phyloP scores from a whole-genome alignment of 352 stramenopile species.

The Phytophthora litchii region DNA sequence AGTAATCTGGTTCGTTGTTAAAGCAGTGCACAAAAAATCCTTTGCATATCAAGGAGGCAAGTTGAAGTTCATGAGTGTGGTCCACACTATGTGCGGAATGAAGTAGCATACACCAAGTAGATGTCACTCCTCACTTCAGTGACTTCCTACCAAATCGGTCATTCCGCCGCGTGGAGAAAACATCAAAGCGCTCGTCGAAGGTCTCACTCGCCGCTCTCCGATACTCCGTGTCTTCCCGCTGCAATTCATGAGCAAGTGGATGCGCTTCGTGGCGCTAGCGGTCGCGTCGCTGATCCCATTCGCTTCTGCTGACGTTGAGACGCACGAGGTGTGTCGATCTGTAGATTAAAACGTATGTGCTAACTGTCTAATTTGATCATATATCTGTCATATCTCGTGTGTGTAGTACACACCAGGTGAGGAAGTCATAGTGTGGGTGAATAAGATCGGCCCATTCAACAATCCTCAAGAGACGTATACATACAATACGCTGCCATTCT shows the following conservation, averaged over 20 bases:
- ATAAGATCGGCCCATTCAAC: constrained; percentile 97
- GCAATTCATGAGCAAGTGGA: constrained; percentile 31
- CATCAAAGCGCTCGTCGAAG: neutral
- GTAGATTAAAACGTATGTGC: no score
- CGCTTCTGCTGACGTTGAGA: constrained; percentile 52
- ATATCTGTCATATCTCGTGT: constrained; percentile 1
- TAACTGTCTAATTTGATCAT: neutral
- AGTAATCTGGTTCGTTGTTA: no score
- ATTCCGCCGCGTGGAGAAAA: constrained; percentile 10
- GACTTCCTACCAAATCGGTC: neutral
- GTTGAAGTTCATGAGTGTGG: neutral
- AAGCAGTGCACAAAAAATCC: no score
- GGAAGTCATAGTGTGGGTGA: constrained; percentile 94
- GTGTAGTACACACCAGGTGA: constrained; percentile 73
- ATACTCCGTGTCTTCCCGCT: neutral
- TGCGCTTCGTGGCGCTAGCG: constrained; percentile 28
- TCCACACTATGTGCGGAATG: neutral
- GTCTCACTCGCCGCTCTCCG: neutral
- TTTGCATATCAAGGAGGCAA: neutral
- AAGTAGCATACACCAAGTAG: neutral
- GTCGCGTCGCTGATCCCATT: constrained; percentile 18
- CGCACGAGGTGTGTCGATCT: constrained; percentile 50
- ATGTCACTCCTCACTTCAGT: constrained; percentile 4
- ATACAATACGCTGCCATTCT: constrained; percentile 99
- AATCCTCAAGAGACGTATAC: constrained; percentile 99